Evolutionary conservation across 805 yeast species (phyloP).

Genomic region (Kluyveromyces aestuarii): DNA sequence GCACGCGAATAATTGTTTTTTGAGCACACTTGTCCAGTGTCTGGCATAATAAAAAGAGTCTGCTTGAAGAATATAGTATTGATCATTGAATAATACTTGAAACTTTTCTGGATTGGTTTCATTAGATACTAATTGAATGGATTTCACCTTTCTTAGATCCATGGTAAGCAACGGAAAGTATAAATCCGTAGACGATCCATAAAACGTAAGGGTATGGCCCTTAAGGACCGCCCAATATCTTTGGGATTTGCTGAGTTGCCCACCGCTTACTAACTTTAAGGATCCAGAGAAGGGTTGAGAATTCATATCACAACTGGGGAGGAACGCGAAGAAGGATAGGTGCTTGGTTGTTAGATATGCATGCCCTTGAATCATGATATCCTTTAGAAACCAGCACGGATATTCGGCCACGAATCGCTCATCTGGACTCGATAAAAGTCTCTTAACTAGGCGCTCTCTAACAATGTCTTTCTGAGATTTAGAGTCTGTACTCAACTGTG

Average conservation of each 20-base stretch:
- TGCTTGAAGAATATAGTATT: conserved; percentile 57
- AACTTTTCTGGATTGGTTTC: conserved; percentile 63
- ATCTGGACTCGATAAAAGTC: conserved; percentile 40
- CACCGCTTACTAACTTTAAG: conserved; percentile 20
- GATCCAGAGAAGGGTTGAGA: conserved; percentile 41
- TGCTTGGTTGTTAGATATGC: conserved; percentile 58
- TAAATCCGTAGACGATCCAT: conserved; percentile 63
- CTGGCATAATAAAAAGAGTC: conserved; percentile 68
- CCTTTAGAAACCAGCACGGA: conserved; percentile 73
- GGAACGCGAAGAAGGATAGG: conserved; percentile 65
- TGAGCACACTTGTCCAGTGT: conserved; percentile 68
- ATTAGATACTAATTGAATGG: conserved; percentile 12
- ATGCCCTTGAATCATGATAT: conserved; percentile 81
- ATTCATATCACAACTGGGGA: conserved; percentile 48
- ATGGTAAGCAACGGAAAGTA: conserved; percentile 76
- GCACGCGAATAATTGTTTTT: conserved; percentile 68
- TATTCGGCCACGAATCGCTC: conserved; percentile 54
- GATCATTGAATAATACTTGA: conserved; percentile 46
- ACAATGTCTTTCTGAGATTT: conserved; percentile 30
- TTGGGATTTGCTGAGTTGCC: conserved; percentile 20
- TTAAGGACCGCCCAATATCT: conserved; percentile 78
- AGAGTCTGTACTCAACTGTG: conserved; percentile 8
- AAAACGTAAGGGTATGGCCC: conserved; percentile 59
- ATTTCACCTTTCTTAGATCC: conserved; percentile 39
- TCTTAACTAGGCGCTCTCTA: conserved; percentile 27